Evolutionary conservation across 2,329 filamentous ascomycete genomes (phyloP).

Genomic region (Aspergillus costaricaensis): DNA sequence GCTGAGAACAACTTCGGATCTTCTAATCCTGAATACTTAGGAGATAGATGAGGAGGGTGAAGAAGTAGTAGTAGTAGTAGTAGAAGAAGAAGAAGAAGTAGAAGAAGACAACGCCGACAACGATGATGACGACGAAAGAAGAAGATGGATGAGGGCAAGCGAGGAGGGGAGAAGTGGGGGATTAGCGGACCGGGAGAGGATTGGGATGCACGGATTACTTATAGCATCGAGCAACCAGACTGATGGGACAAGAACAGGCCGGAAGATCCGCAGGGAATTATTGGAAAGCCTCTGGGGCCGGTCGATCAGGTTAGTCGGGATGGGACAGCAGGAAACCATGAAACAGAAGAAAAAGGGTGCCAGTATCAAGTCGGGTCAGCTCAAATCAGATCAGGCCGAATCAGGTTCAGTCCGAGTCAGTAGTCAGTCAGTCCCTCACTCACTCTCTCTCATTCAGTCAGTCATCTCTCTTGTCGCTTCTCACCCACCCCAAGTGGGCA

Average conservation of each 20-base stretch:
- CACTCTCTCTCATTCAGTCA: not conserved
- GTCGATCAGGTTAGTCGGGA: slow-evolving; percentile 10
- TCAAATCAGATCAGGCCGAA: too few relatives aligned
- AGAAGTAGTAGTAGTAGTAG: not conserved
- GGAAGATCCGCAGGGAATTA: slow-evolving; percentile 14
- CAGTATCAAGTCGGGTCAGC: not conserved
- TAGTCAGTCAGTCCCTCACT: not conserved
- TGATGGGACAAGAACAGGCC: not conserved
- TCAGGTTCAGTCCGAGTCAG: not conserved
- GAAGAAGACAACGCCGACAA: slow-evolving; percentile 11
- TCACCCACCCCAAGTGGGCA: not conserved
- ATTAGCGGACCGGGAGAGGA: slow-evolving; percentile 1
- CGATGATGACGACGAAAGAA: slow-evolving; percentile 9
- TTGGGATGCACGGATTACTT: slow-evolving; percentile 17
- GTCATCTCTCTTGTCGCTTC: not conserved
- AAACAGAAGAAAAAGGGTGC: slow-evolving; percentile 9
- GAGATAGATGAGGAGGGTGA: not conserved
- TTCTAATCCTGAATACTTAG: slow-evolving; percentile 15
- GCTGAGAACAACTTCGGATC: not conserved
- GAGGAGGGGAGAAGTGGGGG: slow-evolving; percentile 4
- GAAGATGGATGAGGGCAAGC: slow-evolving; percentile 1
- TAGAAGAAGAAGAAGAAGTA: not conserved
- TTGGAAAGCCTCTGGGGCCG: slow-evolving; percentile 14
- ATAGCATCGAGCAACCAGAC: slow-evolving; percentile 10
- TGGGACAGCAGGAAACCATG: slow-evolving; percentile 8